Conservation (phyloP, 495 filamentous ascomycete species). For the Penicillium chermesinum region DNA sequence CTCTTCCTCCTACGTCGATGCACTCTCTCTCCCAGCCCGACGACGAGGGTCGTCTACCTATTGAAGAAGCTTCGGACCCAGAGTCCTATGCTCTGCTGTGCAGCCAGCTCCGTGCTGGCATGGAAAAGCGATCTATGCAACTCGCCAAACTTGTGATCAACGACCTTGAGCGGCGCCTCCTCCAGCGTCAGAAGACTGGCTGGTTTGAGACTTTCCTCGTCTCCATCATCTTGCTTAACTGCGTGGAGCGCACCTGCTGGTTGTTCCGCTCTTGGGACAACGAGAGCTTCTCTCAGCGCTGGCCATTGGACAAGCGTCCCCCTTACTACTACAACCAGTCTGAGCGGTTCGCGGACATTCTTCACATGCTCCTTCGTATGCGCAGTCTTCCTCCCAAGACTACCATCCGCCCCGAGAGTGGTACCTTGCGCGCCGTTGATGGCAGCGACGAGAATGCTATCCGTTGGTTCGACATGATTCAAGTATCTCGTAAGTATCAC, state of each 20-base stretch:
- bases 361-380: constrained; percentile 71
- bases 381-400: constrained; percentile 65
- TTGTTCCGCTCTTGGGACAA: constrained; percentile 71
- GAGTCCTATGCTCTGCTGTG: constrained; percentile 52
- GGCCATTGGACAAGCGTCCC: constrained; percentile 69
- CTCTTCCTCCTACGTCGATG: constrained; percentile 38
- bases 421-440: constrained; percentile 48
- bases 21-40: constrained; percentile 35
- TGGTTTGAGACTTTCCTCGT: constrained; percentile 73
- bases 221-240: constrained; percentile 68
- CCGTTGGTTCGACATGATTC: constrained; percentile 58
- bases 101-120: constrained; percentile 67
- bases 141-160: constrained; percentile 66
- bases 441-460: constrained; percentile 48
- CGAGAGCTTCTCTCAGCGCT: constrained; percentile 47
- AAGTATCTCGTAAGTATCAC: constrained; percentile 53
- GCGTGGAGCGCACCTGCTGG: constrained; percentile 80
- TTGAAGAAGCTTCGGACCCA: constrained; percentile 38
- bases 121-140: constrained; percentile 64
- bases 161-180: constrained; percentile 64
- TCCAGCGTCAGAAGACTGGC: constrained; percentile 67
- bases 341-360: constrained; percentile 62
- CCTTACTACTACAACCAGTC: constrained; percentile 63
- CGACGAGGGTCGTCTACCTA: constrained; percentile 42
- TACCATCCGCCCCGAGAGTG: constrained; percentile 43